Base-by-base conservation (phyloP, 768 basidiomycete genomes). In the Tricholoma flavovirens region DNA sequence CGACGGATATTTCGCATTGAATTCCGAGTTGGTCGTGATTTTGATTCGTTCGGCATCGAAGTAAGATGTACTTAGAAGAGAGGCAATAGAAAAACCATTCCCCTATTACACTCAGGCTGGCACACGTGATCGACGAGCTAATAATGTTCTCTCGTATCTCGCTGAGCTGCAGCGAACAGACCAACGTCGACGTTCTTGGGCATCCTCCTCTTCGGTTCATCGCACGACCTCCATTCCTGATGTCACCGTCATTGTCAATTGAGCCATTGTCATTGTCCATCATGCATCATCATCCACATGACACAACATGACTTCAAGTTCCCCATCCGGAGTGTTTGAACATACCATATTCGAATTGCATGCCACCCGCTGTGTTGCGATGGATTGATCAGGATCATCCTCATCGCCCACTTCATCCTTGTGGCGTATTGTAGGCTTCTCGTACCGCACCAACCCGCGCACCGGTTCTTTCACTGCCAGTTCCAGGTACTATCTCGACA, bases 41-140 rank as follows among this genome's bases (percentile, higher is more conserved):
- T 60, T 40, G 60, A 46, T 15, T 55, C 48, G 52, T 57, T 62
- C 24, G 66, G 64, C 64, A 67, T 67, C 45, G n/a, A n/a, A n/a
- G 58, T 51, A 42, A 40, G 55, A 32, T 4, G 21, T 43, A n/a
- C n/a, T n/a, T n/a, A 24, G 24, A 48, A 26, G 46, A 48, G 46
- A 48, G 24, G 5, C 24, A n/a, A 26, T 26, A 26, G 24, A n/a
- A n/a, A n/a, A n/a, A 9, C 8, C 19, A 43, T 43, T 22, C 17
- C 7, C 6, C 19, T 42, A 11, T 21, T 43, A 8, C 19, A n/a
- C n/a, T n/a, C n/a, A n/a, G n/a, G n/a, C n/a, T n/a, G n/a, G 5
- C 24, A 46, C 45, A 46, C 45, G 45, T 46, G 45, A 46, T 46
- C 6, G 17, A 50, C 15, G 8, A 32, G n/a, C n/a, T n/a, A n/a